Conservation (phyloP, 176 grass and related monocot species). For the Oryza rufipogon region DNA sequence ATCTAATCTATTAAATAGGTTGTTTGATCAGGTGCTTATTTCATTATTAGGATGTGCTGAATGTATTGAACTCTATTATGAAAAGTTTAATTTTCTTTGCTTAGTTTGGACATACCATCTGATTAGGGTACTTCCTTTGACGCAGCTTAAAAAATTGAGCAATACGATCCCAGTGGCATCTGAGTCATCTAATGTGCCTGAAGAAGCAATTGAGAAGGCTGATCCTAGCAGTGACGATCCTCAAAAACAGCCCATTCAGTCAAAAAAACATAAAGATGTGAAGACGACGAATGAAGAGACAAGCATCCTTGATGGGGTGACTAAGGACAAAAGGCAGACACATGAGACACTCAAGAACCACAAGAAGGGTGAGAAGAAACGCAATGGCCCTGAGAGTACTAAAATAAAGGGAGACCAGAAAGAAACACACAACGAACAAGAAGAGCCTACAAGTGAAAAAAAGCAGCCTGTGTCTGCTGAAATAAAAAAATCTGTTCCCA, state of each 20-base stretch:
- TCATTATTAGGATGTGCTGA: constrained; percentile 25
- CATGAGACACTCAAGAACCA: constrained; percentile 34
- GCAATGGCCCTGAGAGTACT: constrained; percentile 25
- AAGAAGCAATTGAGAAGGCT: constrained; percentile 42
- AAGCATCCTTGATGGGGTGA: not conserved
- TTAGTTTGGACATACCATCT: constrained; percentile 13
- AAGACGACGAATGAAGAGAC: constrained; percentile 37
- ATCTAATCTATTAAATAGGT: not conserved
- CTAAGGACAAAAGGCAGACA: constrained; percentile 18
- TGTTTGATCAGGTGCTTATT: not conserved
- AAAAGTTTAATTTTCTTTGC: not conserved
- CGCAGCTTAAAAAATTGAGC: constrained; percentile 91
- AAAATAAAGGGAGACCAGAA: constrained; percentile 11
- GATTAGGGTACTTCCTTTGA: not conserved
- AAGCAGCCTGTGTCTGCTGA: constrained; percentile 24
- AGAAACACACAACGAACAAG: constrained; percentile 14
- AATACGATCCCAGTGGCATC: constrained; percentile 62
- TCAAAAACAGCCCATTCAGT: constrained; percentile 32
- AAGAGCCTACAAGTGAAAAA: constrained; percentile 16
- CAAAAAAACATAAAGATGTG: constrained; percentile 41
- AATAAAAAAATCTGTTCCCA: constrained; percentile 21
- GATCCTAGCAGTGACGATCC: constrained; percentile 30
- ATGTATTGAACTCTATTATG: not conserved
- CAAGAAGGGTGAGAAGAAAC: constrained; percentile 33
- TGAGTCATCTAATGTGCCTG: constrained; percentile 45